Conservation (phyloP, 495 filamentous ascomycete genomes). For the Xylaria intraflava region DNA sequence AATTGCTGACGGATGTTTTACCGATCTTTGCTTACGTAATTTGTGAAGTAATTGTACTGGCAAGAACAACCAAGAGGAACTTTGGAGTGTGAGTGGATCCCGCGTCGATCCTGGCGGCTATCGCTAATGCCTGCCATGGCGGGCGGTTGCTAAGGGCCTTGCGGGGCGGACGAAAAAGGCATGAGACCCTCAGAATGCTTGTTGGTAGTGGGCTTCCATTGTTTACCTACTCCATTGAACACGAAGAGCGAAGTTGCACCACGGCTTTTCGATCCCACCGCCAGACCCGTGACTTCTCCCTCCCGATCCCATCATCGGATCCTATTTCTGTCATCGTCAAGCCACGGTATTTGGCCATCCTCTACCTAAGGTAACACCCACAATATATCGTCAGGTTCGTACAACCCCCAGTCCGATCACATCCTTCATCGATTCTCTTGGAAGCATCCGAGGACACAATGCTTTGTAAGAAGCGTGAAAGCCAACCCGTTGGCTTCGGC, state of each 20-base stretch:
- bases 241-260: background rate
- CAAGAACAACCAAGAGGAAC: too few species aligned
- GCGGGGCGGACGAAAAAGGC: constrained; percentile 7
- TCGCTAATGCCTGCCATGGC: background rate
- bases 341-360: background rate
- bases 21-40: too few species aligned
- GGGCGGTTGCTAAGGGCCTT: constrained; percentile 11
- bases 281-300: background rate
- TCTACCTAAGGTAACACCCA: constrained; percentile 1
- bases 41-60: too few species aligned
- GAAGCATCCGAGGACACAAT: background rate
- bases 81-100: too few species aligned
- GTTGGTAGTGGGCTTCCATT: background rate
- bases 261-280: background rate
- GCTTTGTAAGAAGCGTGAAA: background rate
- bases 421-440: background rate
- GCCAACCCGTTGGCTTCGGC: background rate
- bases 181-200: background rate
- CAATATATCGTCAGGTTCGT: constrained; percentile 19
- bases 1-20: too few species aligned
- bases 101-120: too few species aligned
- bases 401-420: constrained; percentile 12
- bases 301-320: background rate
- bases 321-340: background rate
- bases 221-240: background rate